A percentile compares a stretch with the other conserved stretches of the same genome.
phyloP scores from a whole-genome alignment of 768 basidiomycete genomes.

The Amanita pseudoporphyria region DNA sequence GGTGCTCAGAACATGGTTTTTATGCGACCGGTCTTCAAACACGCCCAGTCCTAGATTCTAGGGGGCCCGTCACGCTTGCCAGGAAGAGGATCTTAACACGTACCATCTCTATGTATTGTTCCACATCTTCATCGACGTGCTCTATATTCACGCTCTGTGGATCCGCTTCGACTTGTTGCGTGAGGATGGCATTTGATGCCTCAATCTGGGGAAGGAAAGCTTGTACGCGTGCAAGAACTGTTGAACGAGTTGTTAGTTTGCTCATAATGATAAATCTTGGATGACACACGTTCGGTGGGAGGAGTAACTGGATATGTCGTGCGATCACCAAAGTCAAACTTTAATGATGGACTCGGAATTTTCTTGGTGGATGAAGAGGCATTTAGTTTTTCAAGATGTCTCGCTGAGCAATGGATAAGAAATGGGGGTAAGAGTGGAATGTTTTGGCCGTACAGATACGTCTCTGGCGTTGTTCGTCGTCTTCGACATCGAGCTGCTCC shows the following conservation, averaged over 20 bases:
- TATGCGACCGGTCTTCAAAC: conserved; percentile 34
- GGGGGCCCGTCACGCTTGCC: background rate
- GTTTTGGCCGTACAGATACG: conserved; percentile 1
- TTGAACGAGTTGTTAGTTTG: background rate
- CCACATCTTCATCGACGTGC: conserved; percentile 37
- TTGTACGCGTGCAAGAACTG: conserved; percentile 58
- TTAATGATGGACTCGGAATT: conserved; percentile 11
- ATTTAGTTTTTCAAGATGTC: conserved; percentile 31
- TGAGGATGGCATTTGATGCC: conserved; percentile 50
- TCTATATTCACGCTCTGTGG: conserved; percentile 65
- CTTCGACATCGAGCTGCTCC: conserved; percentile 9
- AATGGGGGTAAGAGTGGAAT: background rate
- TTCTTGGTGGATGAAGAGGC: conserved; percentile 14
- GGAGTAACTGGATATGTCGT: conserved; percentile 28
- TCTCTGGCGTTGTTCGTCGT: conserved; percentile 6
- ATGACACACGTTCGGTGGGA: conserved; percentile 38
- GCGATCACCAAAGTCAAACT: conserved; percentile 29
- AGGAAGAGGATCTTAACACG: conserved; percentile 5
- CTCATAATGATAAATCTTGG: background rate
- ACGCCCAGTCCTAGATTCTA: conserved; percentile 61
- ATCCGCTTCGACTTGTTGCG: conserved; percentile 33
- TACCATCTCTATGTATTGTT: conserved; percentile 61
- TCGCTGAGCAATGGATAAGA: conserved; percentile 19
- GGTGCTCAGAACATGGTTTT: conserved; percentile 11
- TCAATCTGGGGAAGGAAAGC: conserved; percentile 60